Evolutionary conservation across 164 flowering plant genomes (phyloP), one percentile per base, ranked within the genome.

Genomic region (Liquidambar formosana): DNA sequence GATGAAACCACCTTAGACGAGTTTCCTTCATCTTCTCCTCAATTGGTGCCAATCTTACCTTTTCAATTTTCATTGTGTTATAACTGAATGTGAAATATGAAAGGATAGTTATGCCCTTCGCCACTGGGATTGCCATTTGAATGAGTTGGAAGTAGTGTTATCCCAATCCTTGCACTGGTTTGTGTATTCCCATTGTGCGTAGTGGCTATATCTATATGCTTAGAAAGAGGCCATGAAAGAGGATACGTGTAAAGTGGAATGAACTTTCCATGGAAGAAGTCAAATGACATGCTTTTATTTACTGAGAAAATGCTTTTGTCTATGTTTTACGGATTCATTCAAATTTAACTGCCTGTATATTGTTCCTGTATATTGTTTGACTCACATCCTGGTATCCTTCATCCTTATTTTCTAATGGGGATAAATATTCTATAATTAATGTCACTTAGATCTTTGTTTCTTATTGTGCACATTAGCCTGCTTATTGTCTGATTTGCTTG

Each of bases 401-500:
- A 16, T 45, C 28, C n/a, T 14, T 22, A 22, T 45, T 63, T 25
- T 44, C n/a, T 45, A 21, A 23, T 14, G 10, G 33, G 22, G 4
- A 2, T 19, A 22, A 0, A 22, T 14, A 63, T 22, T 5, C 4
- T 10, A 10, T 23, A 21, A n/a, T 13, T 59, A 13, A 60, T 18
- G 27, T 45, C 21, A 16, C 10, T 45, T 22, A 27, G 19, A 22
- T n/a, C 10, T 45, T 63, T 45, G n/a, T 46, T 4, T 12, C 33
- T 25, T 22, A 43, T 11, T 18, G 45, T 28, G 46, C 9, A 16
- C 25, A 49, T 51, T 25, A 51, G 25, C 33, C 8, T 74, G 12
- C 52, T 52, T 68, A 2, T 51, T 25, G 10, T 27, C 46, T 71
- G 56, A 44, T 68, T 49, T 57, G 71, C 27, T 47, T 61, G 64